Base-by-base conservation (phyloP, 768 basidiomycete species). In the Tulasnella sp. region DNA sequence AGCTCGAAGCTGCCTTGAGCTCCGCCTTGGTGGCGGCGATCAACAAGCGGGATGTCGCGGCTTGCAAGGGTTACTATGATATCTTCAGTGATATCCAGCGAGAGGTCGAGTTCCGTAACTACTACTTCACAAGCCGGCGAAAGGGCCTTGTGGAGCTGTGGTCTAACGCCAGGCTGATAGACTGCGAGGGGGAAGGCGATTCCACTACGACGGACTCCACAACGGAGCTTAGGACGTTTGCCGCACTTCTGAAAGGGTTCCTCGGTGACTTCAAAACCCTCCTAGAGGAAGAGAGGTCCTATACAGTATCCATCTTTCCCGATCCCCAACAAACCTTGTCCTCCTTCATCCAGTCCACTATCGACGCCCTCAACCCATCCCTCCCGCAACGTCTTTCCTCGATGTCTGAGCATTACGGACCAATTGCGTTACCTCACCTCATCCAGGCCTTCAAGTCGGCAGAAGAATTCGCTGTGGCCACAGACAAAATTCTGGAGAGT, bases 71-170 rank as follows among this genome's bases (percentile, higher is more conserved):
- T 49, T 91, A 90, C 69, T 91, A 84, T 64, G 72, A 77, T 21
- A 91, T 98, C 49, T 99, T 98, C 68, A 79, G 78, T 56, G 80
- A 85, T 63, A 97, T 99, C 58, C 86, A 94, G 64, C 77, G 94
- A 49, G 91, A 92, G 68, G 76, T 80, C 2, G 96, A 98, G 67
- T 99, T 94, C 68, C 77, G 87, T 59, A 86, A 85, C 65, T 97
- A 96, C 67, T 99, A 97, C 72, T 88, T 90, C 69, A 87, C 87
- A 11, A 84, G 88, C 8, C 75, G 89, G 27, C 74, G 90, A 56
- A 74, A 77, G 12, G 63, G 72, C 14, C 68, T 94, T 12, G 73
- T 88, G 39, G 70, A 78, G 14, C 64, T 75, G 58, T 98, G 94
- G 94, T 76, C 80, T 62, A 71, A 71, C 25, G 77, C 77, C 1